Evolutionary conservation across 1,139 yeast species (phyloP).

Genomic region (Magnusiomyces clavatus): DNA sequence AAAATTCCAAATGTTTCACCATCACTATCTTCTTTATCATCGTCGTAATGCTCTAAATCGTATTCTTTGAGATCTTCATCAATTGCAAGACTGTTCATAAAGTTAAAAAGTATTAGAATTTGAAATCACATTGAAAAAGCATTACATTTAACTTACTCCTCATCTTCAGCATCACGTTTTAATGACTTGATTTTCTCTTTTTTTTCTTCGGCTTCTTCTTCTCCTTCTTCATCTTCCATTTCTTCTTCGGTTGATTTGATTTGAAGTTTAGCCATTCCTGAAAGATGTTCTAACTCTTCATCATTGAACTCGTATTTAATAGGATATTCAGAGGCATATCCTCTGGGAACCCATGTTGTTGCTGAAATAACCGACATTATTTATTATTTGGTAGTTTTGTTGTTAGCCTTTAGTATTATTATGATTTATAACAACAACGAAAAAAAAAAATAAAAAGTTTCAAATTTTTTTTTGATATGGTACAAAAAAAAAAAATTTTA

Average conservation of each 20-base stretch:
- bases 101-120: conserved; percentile 22
- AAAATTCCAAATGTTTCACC: conserved; percentile 37
- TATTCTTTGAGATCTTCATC: conserved; percentile 86
- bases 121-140: conserved; percentile 25
- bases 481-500: too few species aligned
- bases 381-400: not conserved
- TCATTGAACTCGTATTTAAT: conserved; percentile 82
- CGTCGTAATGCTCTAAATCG: conserved; percentile 78
- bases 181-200: conserved; percentile 10
- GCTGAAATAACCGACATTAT: conserved; percentile 67
- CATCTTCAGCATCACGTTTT: conserved; percentile 23
- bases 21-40: conserved; percentile 50
- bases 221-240: conserved; percentile 38
- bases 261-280: conserved; percentile 76
- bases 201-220: conserved; percentile 16
- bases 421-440: too few species aligned
- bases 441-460: not conserved
- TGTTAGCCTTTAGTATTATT: not conserved
- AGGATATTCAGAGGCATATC: conserved; percentile 90
- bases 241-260: conserved; percentile 66
- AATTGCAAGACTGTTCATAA: conserved; percentile 24
- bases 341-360: conserved; percentile 93
- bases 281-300: conserved; percentile 86
- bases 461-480: too few species aligned
- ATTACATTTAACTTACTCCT: conserved; percentile 20